phyloP scores from a whole-genome alignment of 2,329 filamentous ascomycete genomes.

The Aspergillus ochraceoroseus region DNA sequence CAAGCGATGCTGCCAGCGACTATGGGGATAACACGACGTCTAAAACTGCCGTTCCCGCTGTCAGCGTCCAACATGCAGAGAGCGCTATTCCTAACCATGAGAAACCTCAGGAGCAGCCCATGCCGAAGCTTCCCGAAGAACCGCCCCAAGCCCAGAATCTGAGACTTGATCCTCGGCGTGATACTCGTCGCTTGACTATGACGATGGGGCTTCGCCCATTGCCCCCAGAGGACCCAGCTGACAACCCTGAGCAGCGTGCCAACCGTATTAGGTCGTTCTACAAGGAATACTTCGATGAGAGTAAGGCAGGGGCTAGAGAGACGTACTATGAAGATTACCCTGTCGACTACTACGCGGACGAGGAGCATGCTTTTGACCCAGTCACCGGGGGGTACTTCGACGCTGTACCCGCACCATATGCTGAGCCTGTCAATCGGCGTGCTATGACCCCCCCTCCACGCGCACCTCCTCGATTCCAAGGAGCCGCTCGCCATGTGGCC shows the following conservation, averaged over 20 bases:
- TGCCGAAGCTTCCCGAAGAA: conserved; percentile 26
- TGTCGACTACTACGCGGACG: conserved; percentile 62
- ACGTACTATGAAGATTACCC: conserved; percentile 74
- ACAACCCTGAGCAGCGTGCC: conserved; percentile 89
- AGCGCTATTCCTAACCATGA: conserved; percentile 20
- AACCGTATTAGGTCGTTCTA: conserved; percentile 98
- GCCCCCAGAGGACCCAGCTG: conserved; percentile 77
- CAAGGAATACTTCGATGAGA: conserved; percentile 97
- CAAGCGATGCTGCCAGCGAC: conserved; percentile 50
- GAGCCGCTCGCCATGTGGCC: conserved; percentile 44
- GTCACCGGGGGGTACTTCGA: conserved; percentile 32
- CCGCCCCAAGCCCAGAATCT: conserved; percentile 22
- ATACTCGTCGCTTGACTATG: conserved; percentile 52
- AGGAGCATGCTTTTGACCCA: conserved; percentile 54
- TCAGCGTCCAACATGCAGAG: conserved; percentile 29
- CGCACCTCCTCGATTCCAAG: conserved; percentile 55
- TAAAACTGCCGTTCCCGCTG: conserved; percentile 41
- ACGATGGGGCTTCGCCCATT: conserved; percentile 71
- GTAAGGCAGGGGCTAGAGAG: conserved; percentile 48
- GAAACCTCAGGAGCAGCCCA: conserved; percentile 13
- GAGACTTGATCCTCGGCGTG: conserved; percentile 31
- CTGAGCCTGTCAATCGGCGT: conserved; percentile 77
- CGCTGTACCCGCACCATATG: conserved; percentile 56
- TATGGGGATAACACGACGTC: conserved; percentile 54
- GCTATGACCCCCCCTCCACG: conserved; percentile 92